Evolutionary conservation across 1,284 basidiomycete genomes (phyloP), one percentile per base, ranked within the genome.

Genomic region (Inonotus obliquus): DNA sequence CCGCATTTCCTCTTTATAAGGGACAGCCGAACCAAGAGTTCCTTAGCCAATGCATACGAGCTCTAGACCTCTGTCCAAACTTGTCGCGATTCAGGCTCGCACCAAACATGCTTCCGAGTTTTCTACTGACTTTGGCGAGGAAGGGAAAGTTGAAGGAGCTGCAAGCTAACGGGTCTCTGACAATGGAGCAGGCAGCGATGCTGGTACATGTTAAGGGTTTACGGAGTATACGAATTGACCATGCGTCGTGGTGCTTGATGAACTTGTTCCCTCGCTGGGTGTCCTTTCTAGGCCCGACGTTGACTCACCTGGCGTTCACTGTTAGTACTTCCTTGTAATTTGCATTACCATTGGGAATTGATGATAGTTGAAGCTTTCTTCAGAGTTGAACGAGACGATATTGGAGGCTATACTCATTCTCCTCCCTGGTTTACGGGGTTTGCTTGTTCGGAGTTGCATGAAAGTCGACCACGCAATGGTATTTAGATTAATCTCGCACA

Each of bases 401-500:
- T 73, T 90, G 41, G 75, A 79, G 51, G 61, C 72, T n/a, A 75
- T 77, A 4, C 70, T 89, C 10, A 61, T 68, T 14, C 73, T 80
- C 9, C 74, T 89, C 0, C 81, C 86, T 0, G 71, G 73, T 35
- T 75, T 90, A 9, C 70, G 72, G 10, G 79, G 79, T 11, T 74
- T 90, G 1, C 84, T 89, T 69, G 69, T 90, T 39, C 68, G 88
- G 23, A 76, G 75, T 7, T 90, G 88, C 69, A 70, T 77, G 2
- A 80, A 81, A 63, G 68, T 86, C 29, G 77, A 83, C 53, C 83
- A 88, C 66, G 63, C 69, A 9, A 67, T 69, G 21, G 71, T 86
- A 9, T 73, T 90, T 39, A 73, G 72, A 13, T 73, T 81, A 10
- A 70, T 80, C 7, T 63, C 69, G 0, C 73, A 81, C 54, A 81